Base-by-base conservation (phyloP, 257 asterid species). In the Dorcoceras hygrometricum region DNA sequence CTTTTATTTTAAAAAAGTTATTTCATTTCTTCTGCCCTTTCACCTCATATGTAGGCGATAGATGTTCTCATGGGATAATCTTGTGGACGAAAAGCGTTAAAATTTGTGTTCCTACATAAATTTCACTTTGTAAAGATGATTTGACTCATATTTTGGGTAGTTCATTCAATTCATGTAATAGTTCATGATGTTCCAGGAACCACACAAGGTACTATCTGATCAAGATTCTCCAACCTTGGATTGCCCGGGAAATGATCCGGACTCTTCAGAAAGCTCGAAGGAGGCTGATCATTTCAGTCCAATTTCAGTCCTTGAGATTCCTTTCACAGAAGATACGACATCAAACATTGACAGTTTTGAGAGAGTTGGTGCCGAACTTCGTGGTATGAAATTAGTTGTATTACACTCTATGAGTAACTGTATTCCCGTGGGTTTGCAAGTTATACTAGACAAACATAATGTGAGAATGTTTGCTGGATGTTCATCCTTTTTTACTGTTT, bases 211-310 rank as follows among this genome's bases (percentile, higher is more conserved):
- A 36, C 67, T 28, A 69, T 54, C 73, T 55, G 70, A 60, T 36
- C 53, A 29, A 65, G 36, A 55, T 53, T 24, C 55, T 26, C 20
- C 53, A 14, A 43, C 53, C 7, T 43, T 43, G 53, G 6, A 43
- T 19, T 16, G 20, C 20, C 53, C 4, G 20, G 20, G 53, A 43
- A 43, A 14, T 43, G 64, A 82, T 62, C 59, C 74, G 27, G 80
- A 73, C 56, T 80, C 65, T 34, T 77, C 79, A 55, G 91, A 80
- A 70, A 76, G 86, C 73, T 86, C 82, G 57, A 86, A 81, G 73
- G 96, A 86, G 73, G 89, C 83, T 32, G 91, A 85, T 69, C 89
- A 87, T 83, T 87, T 80, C 58, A 93, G 99, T 79, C 97, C 99
- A 9, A 77, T 79, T 71, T 89, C 98, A 57, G 88, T 89, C 68